These are phyloP conservation scores for Epichloe sp. DNA, from an alignment of 2,329 filamentous ascomycete species.

Conservation along the genomic window DNA sequence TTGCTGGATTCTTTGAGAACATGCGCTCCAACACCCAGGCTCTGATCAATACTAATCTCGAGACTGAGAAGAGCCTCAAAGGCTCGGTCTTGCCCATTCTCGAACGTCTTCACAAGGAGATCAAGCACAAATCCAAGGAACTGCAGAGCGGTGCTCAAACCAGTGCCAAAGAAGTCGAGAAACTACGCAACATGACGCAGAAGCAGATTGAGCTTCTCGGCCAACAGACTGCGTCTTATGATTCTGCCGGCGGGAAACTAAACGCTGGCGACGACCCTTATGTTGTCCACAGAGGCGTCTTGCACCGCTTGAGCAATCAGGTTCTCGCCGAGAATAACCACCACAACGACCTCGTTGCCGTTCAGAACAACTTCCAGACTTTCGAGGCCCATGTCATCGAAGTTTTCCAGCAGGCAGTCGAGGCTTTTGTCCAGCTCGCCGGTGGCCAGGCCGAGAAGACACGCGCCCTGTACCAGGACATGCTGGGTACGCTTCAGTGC, in stretches of 20 bases:
- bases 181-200: constrained; percentile 72
- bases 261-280: constrained; percentile 74
- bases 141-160: constrained; percentile 69
- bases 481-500: constrained; percentile 61
- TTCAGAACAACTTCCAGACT: constrained; percentile 79
- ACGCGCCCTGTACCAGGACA: constrained; percentile 70
- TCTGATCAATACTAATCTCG: constrained; percentile 75
- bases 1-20: constrained; percentile 88
- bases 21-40: constrained; percentile 86
- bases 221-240: constrained; percentile 68
- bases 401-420: constrained; percentile 70
- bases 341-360: constrained; percentile 74
- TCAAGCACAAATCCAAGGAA: constrained; percentile 94
- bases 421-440: constrained; percentile 70
- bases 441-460: constrained; percentile 71
- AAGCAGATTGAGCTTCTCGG: constrained; percentile 93
- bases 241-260: constrained; percentile 60
- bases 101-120: constrained; percentile 83
- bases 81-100: constrained; percentile 76
- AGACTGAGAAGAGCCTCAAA: constrained; percentile 86
- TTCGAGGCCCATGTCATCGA: constrained; percentile 81
- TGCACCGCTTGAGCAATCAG: constrained; percentile 80
- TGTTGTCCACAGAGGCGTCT: constrained; percentile 65
- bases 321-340: constrained; percentile 93
- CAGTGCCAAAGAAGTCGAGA: constrained; percentile 81